Conservation (phyloP, 2,329 filamentous ascomycete genomes). For the Gremmenia infestans region DNA sequence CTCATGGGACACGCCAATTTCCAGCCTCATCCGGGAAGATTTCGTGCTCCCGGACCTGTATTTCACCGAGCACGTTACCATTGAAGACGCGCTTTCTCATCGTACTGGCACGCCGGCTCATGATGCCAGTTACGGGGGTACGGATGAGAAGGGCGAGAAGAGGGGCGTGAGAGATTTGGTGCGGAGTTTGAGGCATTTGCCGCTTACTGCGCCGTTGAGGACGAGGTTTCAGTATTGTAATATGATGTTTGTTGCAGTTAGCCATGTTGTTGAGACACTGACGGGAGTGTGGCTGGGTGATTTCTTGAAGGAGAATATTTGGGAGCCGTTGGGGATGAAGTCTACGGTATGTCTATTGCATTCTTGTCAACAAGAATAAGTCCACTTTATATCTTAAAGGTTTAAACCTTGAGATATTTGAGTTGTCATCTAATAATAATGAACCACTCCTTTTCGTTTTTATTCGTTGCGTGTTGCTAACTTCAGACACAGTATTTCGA, state of each 20-base stretch:
- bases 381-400: neutral
- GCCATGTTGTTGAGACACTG: constrained; percentile 42
- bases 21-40: constrained; percentile 44
- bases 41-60: constrained; percentile 45
- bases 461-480: neutral
- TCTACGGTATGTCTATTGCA: constrained; percentile 31
- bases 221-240: constrained; percentile 46
- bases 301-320: constrained; percentile 39
- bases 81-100: constrained; percentile 51
- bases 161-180: constrained; percentile 29
- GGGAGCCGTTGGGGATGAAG: constrained; percentile 43
- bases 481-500: constrained; percentile 21
- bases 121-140: constrained; percentile 33
- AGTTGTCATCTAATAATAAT: constrained; percentile 10
- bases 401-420: neutral
- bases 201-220: constrained; percentile 40
- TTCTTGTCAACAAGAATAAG: neutral
- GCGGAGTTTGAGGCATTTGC: constrained; percentile 41
- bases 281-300: constrained; percentile 35
- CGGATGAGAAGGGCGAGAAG: constrained; percentile 20
- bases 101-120: constrained; percentile 45
- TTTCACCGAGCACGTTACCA: constrained; percentile 44
- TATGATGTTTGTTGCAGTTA: constrained; percentile 42
- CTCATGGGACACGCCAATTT: constrained; percentile 45
- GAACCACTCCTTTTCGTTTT: neutral